Conservation (phyloP, 2,329 filamentous ascomycete genomes). For the Fusarium abutilonis region DNA sequence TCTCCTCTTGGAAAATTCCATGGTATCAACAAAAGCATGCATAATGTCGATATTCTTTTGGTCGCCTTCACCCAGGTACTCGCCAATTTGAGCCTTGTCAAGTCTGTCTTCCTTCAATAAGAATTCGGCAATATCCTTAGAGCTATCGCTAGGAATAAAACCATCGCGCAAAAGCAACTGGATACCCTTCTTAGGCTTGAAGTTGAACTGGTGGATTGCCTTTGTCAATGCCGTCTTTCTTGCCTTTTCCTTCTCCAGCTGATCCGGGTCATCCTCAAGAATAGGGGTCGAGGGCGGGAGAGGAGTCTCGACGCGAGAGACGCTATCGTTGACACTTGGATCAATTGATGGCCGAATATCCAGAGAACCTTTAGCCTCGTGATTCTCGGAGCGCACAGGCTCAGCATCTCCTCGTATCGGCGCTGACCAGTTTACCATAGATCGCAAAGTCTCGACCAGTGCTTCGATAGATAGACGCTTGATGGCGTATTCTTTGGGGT, state of each 20-base stretch:
- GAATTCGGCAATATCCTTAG: constrained; percentile 86
- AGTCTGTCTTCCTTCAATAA: constrained; percentile 82
- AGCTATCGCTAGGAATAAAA: constrained; percentile 82
- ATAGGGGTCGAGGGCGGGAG: constrained; percentile 72
- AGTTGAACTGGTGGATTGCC: constrained; percentile 92
- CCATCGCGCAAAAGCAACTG: constrained; percentile 84
- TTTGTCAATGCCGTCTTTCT: constrained; percentile 92
- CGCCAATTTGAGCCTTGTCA: constrained; percentile 91
- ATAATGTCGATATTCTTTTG: constrained; percentile 94
- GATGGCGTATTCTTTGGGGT: constrained; percentile 88
- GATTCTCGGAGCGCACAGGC: constrained; percentile 43
- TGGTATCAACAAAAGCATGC: constrained; percentile 95
- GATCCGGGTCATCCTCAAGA: constrained; percentile 87
- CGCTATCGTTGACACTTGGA: constrained; percentile 67
- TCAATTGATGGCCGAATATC: constrained; percentile 73
- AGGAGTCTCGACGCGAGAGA: constrained; percentile 69
- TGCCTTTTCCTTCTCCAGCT: constrained; percentile 94
- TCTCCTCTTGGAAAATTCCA: constrained; percentile 91
- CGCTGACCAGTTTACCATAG: constrained; percentile 90
- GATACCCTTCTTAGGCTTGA: constrained; percentile 94
- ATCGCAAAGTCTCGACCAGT: constrained; percentile 86
- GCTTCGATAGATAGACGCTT: constrained; percentile 91
- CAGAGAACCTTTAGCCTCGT: constrained; percentile 52
- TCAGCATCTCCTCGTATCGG: constrained; percentile 67
- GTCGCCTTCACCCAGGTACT: constrained; percentile 94